Conservation (phyloP, 78 protist genomes). For the Capsaspora owczarzaki region DNA sequence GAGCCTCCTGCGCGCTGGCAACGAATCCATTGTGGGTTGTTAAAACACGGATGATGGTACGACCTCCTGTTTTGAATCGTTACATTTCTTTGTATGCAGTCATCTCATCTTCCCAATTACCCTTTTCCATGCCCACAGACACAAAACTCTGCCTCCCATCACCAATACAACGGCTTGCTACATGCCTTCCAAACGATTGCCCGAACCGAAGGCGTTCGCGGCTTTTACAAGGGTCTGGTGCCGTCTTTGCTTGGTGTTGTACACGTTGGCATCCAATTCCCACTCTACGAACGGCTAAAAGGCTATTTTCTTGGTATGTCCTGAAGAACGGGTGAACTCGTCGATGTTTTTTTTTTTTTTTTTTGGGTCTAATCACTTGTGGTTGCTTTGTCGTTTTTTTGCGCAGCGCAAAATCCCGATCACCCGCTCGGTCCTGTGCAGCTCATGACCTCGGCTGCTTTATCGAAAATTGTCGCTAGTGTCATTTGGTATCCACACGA, state of each 20-base stretch:
- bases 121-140: no score
- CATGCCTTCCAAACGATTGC: conserved; percentile 37
- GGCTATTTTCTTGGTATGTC: no score
- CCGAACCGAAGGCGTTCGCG: conserved; percentile 48
- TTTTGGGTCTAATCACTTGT: no score
- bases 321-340: no score
- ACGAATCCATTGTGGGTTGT: conserved; percentile 66
- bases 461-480: conserved; percentile 57
- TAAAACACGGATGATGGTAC: conserved; percentile 57
- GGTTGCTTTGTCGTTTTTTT: no score
- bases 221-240: conserved; percentile 57
- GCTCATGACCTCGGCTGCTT: conserved; percentile 48
- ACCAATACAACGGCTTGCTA: no score
- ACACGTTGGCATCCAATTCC: conserved; percentile 78
- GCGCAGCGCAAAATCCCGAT: background rate
- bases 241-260: conserved; percentile 65
- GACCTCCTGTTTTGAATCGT: background rate
- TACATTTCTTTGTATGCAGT: no score
- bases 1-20: conserved; percentile 32
- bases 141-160: no score
- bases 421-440: conserved; percentile 4
- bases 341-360: no score
- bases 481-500: conserved; percentile 74
- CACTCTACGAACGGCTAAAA: conserved; percentile 63
- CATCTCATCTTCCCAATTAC: no score